Evolutionary conservation across 2,329 filamentous ascomycete genomes (phyloP), one percentile per base, ranked within the genome.

Genomic region (Fusarium sp.): DNA sequence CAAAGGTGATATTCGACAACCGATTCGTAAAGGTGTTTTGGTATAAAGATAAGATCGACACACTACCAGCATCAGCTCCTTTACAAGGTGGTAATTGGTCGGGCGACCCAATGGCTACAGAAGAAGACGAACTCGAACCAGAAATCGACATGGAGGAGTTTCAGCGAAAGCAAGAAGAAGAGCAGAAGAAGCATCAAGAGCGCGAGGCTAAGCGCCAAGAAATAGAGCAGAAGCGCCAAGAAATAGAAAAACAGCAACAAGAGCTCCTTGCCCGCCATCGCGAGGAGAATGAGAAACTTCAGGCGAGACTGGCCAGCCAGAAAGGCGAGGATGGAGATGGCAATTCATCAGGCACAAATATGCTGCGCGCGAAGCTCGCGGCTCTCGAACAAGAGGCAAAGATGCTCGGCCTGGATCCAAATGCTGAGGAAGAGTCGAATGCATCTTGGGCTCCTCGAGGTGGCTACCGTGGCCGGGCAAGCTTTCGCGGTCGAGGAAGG

Each of bases 11-110:
- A 43, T 96, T 95, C 75, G 91, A 94, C 73, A 96, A 95, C 71
- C 85, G 93, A 13, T 96, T 96, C 72, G 93, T 96, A 48, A 94
- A 93, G 73, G 91, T 95, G 0, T 94, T 91, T 73, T 95, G 92
- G 92, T 86, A 89, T 75, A 91, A 88, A 71, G 85, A 86, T 8
- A 84, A 85, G 26, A 78, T 80, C 18, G 80, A 84, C 20, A 50
- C 46, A 6, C 16, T 71, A 41, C 74, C 74, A 5, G 63, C 78
- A 15, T 75, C 77, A 3, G 57, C 60, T 66, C 73, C 54, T 31
- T 69, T 33, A n/a, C 70, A 49, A 52, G 74, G 26, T 66, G 57
- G 71, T 12, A 79, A 78, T 44, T 77, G 76, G 53, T 63, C 69
- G 3, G 66, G 65, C 3, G 70, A 70, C 26, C 63, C 67, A 23